Evolutionary conservation across 78 protist species (phyloP), one percentile per base, ranked within the genome.

Genomic region (Polysphondylium violaceum): DNA sequence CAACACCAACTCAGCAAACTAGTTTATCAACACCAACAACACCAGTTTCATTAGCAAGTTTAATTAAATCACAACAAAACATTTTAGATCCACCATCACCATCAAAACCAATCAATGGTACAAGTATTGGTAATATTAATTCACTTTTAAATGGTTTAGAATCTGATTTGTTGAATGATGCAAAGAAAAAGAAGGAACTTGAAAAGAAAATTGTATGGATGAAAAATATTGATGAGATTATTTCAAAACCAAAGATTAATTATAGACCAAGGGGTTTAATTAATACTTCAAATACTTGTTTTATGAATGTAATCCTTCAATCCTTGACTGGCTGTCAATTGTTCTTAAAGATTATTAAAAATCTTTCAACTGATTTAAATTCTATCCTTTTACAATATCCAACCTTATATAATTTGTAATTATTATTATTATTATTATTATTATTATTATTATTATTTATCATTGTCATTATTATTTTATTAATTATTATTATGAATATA

Each of bases 271-370:
- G 65, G 58, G 91, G 91, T 59, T 43, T 83, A 31, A 50, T 83
- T 2, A 83, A 83, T 44, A 83, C 68, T n/a, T 67, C 91, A 6
- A 83, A 83, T n/a, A 83, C 79, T 11, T 83, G 91, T 43, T 83
- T 83, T 31, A 83, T 83, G 91, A 83, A 83, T 69, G 91, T 83
- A 17, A 56, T 76, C 3, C 56, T 74, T 56, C 68, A 74, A 56
- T 43, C 65, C 0, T 74, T 74, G 38, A 74, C 36, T 35, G 68
- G 83, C 38, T 74, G 83, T 40, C 47, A 74, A 56, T 36, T 43
- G 1, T 74, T 74, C 29, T 38, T 74, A 21, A 69, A 73, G 50
- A 50, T 71, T 43, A 25, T 83, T 58, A 69, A 69, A 69, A 56
- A 43, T 53, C 19, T 83, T 27, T 55, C 58, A 53, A n/a, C n/a